phyloP scores from a whole-genome alignment of 192 early-diverging fungal genomes.

The Umbelopsis vinacea region DNA sequence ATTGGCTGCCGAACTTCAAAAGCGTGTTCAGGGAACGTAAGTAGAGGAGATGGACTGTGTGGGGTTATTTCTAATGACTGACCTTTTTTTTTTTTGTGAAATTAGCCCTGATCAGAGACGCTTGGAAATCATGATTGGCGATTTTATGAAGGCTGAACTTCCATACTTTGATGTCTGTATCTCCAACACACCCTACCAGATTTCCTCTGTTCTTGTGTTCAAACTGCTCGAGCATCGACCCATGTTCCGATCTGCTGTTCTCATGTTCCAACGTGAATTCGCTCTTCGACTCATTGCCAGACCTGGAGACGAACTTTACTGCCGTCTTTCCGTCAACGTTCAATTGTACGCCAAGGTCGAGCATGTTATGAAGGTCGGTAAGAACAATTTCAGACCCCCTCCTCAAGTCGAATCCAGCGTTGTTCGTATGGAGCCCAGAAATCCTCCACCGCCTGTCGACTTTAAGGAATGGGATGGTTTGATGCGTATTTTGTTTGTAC shows the following conservation, averaged over 20 bases:
- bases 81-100: too few relatives aligned
- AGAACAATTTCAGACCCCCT: slow-evolving; percentile 98
- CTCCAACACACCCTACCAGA: slow-evolving; percentile 98
- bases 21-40: slow-evolving; percentile 95
- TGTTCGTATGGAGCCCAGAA: slow-evolving; percentile 90
- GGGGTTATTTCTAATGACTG: too few relatives aligned
- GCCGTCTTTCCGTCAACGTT: slow-evolving; percentile 90
- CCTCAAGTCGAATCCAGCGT: slow-evolving; percentile 96
- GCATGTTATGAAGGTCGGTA: slow-evolving; percentile 97
- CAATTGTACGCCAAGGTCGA: slow-evolving; percentile 94
- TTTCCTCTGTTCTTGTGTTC: slow-evolving; percentile 94
- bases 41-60: slow-evolving; percentile 20
- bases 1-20: slow-evolving; percentile 93
- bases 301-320: slow-evolving; percentile 91
- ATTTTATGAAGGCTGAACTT: slow-evolving; percentile 95
- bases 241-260: slow-evolving; percentile 86
- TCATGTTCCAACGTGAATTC: slow-evolving; percentile 99
- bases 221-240: slow-evolving; percentile 97
- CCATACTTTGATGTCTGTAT: slow-evolving; percentile 99
- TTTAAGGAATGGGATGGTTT: slow-evolving; percentile 98
- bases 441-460: slow-evolving; percentile 94
- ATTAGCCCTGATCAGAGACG: slow-evolving; percentile 74
- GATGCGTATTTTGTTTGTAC: slow-evolving; percentile 87
- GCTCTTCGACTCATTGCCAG: slow-evolving; percentile 93
- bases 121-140: slow-evolving; percentile 95